A percentile compares a stretch with the other conserved stretches of the same genome.
These are phyloP conservation scores for Turritis glabra DNA, from an alignment of 345 rosid genomes.

Conservation along the genomic window DNA sequence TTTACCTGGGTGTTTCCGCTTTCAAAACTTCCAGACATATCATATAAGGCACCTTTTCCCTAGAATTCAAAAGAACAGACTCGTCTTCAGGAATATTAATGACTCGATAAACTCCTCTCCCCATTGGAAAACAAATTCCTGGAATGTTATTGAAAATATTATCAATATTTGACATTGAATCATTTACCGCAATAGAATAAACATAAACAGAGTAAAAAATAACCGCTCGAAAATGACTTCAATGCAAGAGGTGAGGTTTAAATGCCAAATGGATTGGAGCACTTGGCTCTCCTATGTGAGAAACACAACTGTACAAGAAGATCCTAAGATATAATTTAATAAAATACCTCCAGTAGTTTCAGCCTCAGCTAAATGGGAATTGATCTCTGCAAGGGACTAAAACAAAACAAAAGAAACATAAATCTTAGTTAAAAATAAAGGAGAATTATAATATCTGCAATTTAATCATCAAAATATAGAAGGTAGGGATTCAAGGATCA, in stretches of 20 bases:
- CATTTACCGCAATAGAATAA: conserved; percentile 9
- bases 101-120: conserved; percentile 89
- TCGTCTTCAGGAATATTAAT: conserved; percentile 97
- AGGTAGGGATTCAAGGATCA: conserved; percentile 32
- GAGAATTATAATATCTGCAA: conserved; percentile 3
- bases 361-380: conserved; percentile 67
- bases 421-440: conserved; percentile 24
- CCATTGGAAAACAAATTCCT: conserved; percentile 99
- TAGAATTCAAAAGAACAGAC: conserved; percentile 92
- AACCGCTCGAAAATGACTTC: neutral
- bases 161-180: conserved; percentile 1
- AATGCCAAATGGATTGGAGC: conserved; percentile 13
- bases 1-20: conserved; percentile 76
- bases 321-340: conserved; percentile 11
- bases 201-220: neutral
- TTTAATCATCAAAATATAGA: conserved; percentile 7
- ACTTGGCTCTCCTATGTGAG: neutral
- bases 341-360: conserved; percentile 80
- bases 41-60: conserved; percentile 98
- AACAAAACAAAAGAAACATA: conserved; percentile 39
- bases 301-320: neutral
- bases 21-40: conserved; percentile 88
- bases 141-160: conserved; percentile 30
- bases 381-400: conserved; percentile 92
- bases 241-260: neutral